Percentiles rank a stretch among this genome's conserved stretches.
Evolutionary conservation across 352 stramenopile genomes (phyloP).

Genomic region (Globisporangium solare): DNA sequence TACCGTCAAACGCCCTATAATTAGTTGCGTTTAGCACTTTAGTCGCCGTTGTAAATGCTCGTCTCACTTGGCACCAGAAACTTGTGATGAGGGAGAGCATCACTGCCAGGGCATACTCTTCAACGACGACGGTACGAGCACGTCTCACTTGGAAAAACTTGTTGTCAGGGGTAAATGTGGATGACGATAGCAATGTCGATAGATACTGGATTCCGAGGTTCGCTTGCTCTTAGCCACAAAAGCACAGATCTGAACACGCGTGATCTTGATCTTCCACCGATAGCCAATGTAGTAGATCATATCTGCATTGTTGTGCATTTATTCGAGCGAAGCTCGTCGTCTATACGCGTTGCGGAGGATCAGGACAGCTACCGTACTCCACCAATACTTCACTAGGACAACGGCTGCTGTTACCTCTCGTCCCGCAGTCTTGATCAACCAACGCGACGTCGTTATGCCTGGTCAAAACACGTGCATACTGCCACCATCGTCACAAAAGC

Average conservation of each 20-base stretch:
- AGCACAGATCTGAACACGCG: background rate
- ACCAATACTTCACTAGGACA: slow-evolving; percentile 5
- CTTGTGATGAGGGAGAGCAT: background rate
- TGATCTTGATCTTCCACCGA: slow-evolving; percentile 2
- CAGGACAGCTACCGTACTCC: background rate
- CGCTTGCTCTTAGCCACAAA: too few species aligned
- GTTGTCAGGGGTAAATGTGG: background rate
- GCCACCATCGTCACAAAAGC: background rate
- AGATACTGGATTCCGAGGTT: too few species aligned
- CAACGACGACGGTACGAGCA: too few species aligned
- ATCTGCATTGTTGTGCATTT: background rate
- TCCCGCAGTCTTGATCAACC: background rate
- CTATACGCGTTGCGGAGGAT: slow-evolving; percentile 5
- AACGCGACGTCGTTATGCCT: background rate
- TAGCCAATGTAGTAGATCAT: slow-evolving; percentile 3
- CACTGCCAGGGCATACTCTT: background rate
- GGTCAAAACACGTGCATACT: background rate
- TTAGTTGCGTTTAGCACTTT: too few species aligned
- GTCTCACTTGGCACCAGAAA: background rate
- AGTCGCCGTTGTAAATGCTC: too few species aligned
- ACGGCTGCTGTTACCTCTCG: background rate
- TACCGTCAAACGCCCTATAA: too few species aligned
- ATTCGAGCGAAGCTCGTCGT: background rate
- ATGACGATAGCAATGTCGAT: too few species aligned
- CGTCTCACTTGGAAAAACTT: slow-evolving; percentile 2